Evolutionary conservation across 2,329 filamentous ascomycete species (phyloP).

Genomic region (Elsinoe batatas): DNA sequence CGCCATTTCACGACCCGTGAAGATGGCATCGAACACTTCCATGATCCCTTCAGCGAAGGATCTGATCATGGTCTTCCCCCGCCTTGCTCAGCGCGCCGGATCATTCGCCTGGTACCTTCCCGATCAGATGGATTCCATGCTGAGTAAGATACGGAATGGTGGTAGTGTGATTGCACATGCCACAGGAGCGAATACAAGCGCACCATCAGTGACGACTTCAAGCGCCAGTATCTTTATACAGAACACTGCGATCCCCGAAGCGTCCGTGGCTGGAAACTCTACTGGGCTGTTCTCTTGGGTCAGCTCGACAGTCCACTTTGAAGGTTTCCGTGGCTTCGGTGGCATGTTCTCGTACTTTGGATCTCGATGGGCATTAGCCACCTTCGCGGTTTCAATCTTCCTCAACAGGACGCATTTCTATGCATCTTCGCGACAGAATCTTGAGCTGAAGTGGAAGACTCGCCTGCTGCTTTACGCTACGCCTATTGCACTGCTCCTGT

Average conservation of each 20-base stretch:
- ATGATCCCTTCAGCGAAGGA: conserved; percentile 53
- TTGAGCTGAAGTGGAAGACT: conserved; percentile 64
- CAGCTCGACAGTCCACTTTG: conserved; percentile 32
- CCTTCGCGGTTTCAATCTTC: conserved; percentile 74
- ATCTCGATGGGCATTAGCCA: conserved; percentile 84
- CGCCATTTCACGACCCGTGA: background rate
- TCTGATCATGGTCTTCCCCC: conserved; percentile 57
- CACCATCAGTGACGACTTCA: conserved; percentile 31
- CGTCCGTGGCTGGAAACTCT: background rate
- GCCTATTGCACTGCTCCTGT: conserved; percentile 59
- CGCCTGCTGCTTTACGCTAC: conserved; percentile 60
- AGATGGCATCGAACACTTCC: conserved; percentile 21
- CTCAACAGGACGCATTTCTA: conserved; percentile 91
- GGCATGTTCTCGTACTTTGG: conserved; percentile 85
- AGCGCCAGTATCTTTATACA: conserved; percentile 31
- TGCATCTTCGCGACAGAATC: conserved; percentile 70
- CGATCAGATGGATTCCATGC: conserved; percentile 48
- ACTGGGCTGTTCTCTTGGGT: conserved; percentile 17
- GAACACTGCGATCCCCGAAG: conserved; percentile 28
- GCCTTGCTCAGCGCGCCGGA: conserved; percentile 59
- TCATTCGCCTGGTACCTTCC: conserved; percentile 50
- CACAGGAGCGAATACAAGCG: conserved; percentile 38
- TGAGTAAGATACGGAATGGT: conserved; percentile 42
- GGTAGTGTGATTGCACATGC: conserved; percentile 52
- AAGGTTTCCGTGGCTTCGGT: conserved; percentile 58